Conservation (phyloP, 2,329 filamentous ascomycete species). For the Eurotiales sp. region DNA sequence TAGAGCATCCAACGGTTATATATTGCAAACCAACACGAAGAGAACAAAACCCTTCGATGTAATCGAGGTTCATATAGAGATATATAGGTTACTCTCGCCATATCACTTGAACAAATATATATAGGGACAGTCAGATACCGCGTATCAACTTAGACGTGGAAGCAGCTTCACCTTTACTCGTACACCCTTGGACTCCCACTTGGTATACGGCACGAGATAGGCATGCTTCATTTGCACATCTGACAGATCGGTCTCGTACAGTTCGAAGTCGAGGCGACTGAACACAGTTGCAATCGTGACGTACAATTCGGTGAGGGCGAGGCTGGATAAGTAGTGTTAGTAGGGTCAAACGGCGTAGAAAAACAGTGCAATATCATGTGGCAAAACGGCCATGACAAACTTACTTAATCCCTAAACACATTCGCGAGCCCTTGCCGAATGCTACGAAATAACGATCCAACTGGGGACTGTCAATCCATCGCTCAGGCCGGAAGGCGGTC, state of each 20-base stretch:
- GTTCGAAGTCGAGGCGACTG: conserved; percentile 27
- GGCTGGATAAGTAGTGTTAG: too few relatives aligned
- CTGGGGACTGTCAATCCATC: conserved; percentile 32
- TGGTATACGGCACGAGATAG: conserved; percentile 7
- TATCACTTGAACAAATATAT: too few relatives aligned
- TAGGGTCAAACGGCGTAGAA: too few relatives aligned
- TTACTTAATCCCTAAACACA: conserved; percentile 43
- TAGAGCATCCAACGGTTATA: too few relatives aligned
- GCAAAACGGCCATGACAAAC: too few relatives aligned
- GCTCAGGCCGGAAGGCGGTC: conserved; percentile 32
- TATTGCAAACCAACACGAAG: too few relatives aligned
- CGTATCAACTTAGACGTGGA: neutral
- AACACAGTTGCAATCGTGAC: conserved; percentile 28
- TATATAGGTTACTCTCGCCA: too few relatives aligned
- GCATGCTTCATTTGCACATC: conserved; percentile 13
- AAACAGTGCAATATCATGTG: too few relatives aligned
- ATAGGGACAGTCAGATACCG: neutral
- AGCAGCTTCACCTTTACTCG: neutral
- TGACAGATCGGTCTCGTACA: conserved; percentile 25
- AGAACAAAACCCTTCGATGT: too few relatives aligned
- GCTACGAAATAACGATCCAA: conserved; percentile 20
- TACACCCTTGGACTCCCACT: conserved; percentile 9
- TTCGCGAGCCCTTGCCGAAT: conserved; percentile 5
- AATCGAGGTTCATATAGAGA: too few relatives aligned
- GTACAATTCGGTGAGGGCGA: conserved; percentile 33